A percentile compares a stretch with the other conserved stretches of the same genome.
These are phyloP conservation scores for Catunica adiposa DNA, from an alignment of 2,329 filamentous ascomycete genomes.

Conservation along the genomic window DNA sequence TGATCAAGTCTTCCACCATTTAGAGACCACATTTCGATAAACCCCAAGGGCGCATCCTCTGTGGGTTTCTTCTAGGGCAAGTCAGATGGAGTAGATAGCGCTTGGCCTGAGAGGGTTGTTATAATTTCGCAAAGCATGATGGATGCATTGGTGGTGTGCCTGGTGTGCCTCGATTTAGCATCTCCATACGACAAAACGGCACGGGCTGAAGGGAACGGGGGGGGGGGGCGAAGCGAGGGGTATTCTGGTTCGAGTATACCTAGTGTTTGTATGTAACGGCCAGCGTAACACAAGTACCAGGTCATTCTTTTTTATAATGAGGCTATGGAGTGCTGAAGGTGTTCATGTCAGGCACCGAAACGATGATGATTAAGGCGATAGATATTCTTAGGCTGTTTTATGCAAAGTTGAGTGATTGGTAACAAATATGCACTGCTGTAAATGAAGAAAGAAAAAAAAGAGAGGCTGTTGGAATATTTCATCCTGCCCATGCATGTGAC, in stretches of 20 bases:
- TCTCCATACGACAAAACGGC: conserved; percentile 3
- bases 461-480: too few species aligned
- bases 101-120: background rate
- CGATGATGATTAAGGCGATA: too few species aligned
- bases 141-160: background rate
- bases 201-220: background rate
- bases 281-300: background rate
- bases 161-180: conserved; percentile 6
- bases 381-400: too few species aligned
- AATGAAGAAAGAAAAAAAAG: too few species aligned
- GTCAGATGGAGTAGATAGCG: background rate
- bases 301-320: background rate
- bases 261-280: background rate
- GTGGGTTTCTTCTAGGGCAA: too few species aligned
- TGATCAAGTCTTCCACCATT: background rate
- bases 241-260: background rate
- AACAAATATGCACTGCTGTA: too few species aligned
- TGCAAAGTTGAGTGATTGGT: too few species aligned
- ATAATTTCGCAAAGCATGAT: conserved; percentile 1
- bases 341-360: conserved; percentile 1
- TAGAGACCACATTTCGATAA: background rate
- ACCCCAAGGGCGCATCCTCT: background rate
- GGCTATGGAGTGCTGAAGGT: background rate
- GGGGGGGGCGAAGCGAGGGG: background rate
- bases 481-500: too few species aligned